Percentiles rank a stretch among this genome's conserved stretches.
phyloP scores from a whole-genome alignment of 1,284 basidiomycete genomes.

The Meripilus lineatus region DNA sequence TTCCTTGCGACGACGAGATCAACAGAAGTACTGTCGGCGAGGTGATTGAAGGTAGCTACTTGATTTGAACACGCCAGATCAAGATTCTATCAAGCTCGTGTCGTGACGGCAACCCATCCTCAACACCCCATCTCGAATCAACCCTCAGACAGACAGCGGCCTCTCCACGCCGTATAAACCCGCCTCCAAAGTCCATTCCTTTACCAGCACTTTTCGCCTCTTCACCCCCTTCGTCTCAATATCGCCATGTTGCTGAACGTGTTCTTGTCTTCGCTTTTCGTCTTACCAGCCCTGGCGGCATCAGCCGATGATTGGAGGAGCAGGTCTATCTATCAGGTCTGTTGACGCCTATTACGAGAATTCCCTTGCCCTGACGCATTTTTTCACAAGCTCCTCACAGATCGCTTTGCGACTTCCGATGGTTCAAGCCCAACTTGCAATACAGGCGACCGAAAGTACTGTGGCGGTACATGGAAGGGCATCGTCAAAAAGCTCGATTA shows the following conservation, averaged over 20 bases:
- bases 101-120: no score
- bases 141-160: background rate
- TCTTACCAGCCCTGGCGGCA: conserved; percentile 19
- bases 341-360: background rate
- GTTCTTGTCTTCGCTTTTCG: conserved; percentile 15
- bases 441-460: conserved; percentile 50
- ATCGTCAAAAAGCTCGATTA: conserved; percentile 74
- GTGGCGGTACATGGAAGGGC: conserved; percentile 76
- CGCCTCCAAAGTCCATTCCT: background rate
- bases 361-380: background rate
- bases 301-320: conserved; percentile 22
- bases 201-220: background rate
- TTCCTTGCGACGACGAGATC: no score
- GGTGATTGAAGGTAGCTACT: no score
- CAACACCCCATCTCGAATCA: no score
- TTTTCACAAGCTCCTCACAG: conserved; percentile 52
- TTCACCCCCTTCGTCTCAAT: background rate
- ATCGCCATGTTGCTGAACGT: conserved; percentile 12
- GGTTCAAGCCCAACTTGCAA: conserved; percentile 52
- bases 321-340: conserved; percentile 22
- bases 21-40: no score
- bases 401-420: conserved; percentile 61
- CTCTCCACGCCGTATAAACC: background rate
- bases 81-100: no score
- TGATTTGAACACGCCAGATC: no score